Evolutionary conservation across 768 basidiomycete species (phyloP), one percentile per base, ranked within the genome.

Genomic region (Hortiboletus flavorubellus): DNA sequence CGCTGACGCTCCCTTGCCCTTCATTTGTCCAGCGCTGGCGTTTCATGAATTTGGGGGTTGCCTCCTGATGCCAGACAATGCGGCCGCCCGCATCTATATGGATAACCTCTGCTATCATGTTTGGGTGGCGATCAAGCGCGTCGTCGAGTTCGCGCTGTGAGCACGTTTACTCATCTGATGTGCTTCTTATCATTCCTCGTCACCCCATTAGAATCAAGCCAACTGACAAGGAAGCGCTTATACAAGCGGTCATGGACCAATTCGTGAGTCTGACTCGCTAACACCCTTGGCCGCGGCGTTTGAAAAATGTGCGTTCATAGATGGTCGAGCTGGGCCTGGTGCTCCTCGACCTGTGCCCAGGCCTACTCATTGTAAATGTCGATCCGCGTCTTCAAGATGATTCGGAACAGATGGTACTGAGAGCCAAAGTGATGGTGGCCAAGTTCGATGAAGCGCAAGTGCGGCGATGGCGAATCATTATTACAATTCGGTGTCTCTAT

Each of bases 341-440:
- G 4, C 64, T 83, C 49, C 61, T 77, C 46, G 76, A 79, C 53
- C 68, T 74, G 18, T 73, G 72, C 41, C 61, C 71, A 4, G 83
- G 81, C 0, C 76, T 77, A 2, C 78, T 84, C 49, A 65, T 80
- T 38, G 73, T 78, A 15, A 78, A 79, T 48, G 65, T 86, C 45
- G 81, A 84, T 64, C 77, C 82, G 8, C 72, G 79, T 38, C 61
- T 70, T n/a, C 69, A 77, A 50, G 61, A 65, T 9, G 64, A 80
- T 58, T 46, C 67, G 1, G 41, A 42, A 3, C 69, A 60, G 29
- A 78, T 87, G 67, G 71, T 79, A 5, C 51, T 64, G 21, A 73
- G 75, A 57, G 82, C 81, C 8, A 63, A 64, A 14, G 69, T 73
- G 9, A 60, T 84, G 54, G 63, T 77, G 31, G 59, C 58, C 37